Base-by-base conservation (phyloP, 176 grass and related monocot genomes). In the barley (Hordeum vulgare) region DNA sequence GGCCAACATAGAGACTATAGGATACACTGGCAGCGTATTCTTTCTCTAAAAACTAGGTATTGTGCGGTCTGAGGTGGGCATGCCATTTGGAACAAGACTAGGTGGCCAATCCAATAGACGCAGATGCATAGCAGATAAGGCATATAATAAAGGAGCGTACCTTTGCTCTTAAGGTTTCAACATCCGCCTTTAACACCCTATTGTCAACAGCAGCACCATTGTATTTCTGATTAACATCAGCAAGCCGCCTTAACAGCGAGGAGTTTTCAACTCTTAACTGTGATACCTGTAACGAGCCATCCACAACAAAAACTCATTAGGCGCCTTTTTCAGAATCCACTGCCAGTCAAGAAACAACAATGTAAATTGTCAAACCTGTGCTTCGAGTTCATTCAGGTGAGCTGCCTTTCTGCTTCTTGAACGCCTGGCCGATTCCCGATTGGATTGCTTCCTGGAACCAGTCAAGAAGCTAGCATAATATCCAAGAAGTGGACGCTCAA, bases 341-440 rank as follows among this genome's bases (percentile, higher is more conserved):
- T 40, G 10, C 28, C 33, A 39, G 9, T 21, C 3, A 39, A 82
- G 24, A 77, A 73, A 39, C 12, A 26, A 37, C 1, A 27, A 61
- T 11, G 75, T 66, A 73, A 74, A 57, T 34, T 3, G 80, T 14
- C 80, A 83, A 24, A 94, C 92, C 90, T 97, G 92, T 77, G 85
- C 83, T 44, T 97, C 95, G 25, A 97, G 84, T 66, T 97, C 95
- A 90, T 80, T 92, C 73, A 92, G 29, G 72, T 97, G 95, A 83
- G 86, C 90, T 76, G 93, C 86, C 61, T 94, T 97, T 89, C 95
- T 97, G 84, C 88, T 94, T 92, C 95, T 97, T 11, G 95, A 97
- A 34, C 92, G 92, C 83, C 90, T 91, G 61, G 94, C 94, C 15
- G 94, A 97, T 79, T 97, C 94, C 81, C 94, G 83, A 72, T 97